A percentile compares a stretch with the other conserved stretches of the same genome.
Conservation (phyloP, 306 rosid species). For the Lotus japonicus region DNA sequence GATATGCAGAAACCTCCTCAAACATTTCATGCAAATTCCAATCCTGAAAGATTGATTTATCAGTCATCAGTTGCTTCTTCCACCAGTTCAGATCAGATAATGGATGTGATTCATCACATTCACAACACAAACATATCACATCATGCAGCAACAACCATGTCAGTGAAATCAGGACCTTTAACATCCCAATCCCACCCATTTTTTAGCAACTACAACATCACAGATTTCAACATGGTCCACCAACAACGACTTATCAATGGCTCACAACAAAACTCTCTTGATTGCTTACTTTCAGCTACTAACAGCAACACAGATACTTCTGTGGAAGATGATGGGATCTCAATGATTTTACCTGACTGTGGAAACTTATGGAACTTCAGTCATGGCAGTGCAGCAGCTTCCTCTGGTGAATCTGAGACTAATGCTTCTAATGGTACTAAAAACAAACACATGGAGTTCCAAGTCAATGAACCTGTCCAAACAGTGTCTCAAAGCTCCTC, state of each 20-base stretch:
- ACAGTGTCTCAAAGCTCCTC: constrained; percentile 35
- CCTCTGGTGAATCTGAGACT: constrained; percentile 51
- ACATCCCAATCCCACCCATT: neutral
- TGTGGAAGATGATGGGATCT: constrained; percentile 37
- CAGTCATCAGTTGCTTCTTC: constrained; percentile 1
- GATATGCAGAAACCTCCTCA: constrained; percentile 29
- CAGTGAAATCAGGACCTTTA: neutral
- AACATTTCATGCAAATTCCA: constrained; percentile 8
- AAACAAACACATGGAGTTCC: constrained; percentile 19
- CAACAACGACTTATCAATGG: constrained; percentile 17
- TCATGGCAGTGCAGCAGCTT: constrained; percentile 31
- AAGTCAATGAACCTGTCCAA: constrained; percentile 27
- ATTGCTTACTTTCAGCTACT: constrained; percentile 29
- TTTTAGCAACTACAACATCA: constrained; percentile 11
- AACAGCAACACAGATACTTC: constrained; percentile 32
- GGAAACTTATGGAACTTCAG: constrained; percentile 52
- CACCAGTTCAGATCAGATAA: constrained; percentile 10
- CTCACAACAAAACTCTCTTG: constrained; percentile 19
- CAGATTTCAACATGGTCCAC: constrained; percentile 30
- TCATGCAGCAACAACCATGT: constrained; percentile 24
- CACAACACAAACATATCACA: constrained; percentile 25
- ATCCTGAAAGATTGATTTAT: constrained; percentile 16
- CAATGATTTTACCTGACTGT: constrained; percentile 49
- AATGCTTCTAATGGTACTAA: constrained; percentile 22
- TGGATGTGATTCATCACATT: neutral